Evolutionary conservation across 371 early-diverging fungal species (phyloP), one percentile per base, ranked within the genome.

Genomic region (Syncephalis plumigaleata): DNA sequence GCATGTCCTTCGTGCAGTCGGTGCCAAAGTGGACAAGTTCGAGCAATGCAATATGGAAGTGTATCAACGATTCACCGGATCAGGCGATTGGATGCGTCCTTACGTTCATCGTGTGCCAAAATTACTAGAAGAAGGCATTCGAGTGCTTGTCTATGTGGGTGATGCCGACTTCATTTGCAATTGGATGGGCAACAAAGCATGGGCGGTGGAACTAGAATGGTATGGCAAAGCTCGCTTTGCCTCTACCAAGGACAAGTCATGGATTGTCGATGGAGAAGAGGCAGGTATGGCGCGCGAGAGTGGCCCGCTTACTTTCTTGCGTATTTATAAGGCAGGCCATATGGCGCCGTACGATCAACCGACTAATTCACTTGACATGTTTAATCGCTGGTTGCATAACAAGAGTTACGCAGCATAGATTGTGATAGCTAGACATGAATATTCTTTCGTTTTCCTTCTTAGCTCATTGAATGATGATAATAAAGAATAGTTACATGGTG

Each of bases 121-220:
- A 5, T 61, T 92, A 43, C 72, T 94, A 44, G 84, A 85, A 47
- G 74, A 71, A 43, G 82, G 81, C 39, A 68, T 92, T 56, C 66
- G 73, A 15, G 71, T 92, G 9, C 63, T 94, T 49, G 60, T 94
- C 45, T 94, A 91, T 63, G 86, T 88, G 52, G 95, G 95, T 46
- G 83, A 83, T 54, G 81, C 81, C 3, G 85, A 84, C 57, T 83
- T 70, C 53, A 82, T 84, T 45, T 85, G 88, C 70, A 87, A 87
- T 62, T 91, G 90, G 89, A 77, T 84, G 56, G 92, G 92, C 45
- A 92, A 89, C 75, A 86, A 86, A 69, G 91, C 87, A 1, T 92
- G 90, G 90, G 65, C 84, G 7, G 49, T 75, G 36, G 74, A 65
- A 18, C 64, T 95, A 43, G 74, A 75, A 36, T 95, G 96, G 96